Evolutionary conservation across 176 grass and related monocot genomes (phyloP), one percentile per base, ranked within the genome.

Genomic region (Ensete ventricosum): DNA sequence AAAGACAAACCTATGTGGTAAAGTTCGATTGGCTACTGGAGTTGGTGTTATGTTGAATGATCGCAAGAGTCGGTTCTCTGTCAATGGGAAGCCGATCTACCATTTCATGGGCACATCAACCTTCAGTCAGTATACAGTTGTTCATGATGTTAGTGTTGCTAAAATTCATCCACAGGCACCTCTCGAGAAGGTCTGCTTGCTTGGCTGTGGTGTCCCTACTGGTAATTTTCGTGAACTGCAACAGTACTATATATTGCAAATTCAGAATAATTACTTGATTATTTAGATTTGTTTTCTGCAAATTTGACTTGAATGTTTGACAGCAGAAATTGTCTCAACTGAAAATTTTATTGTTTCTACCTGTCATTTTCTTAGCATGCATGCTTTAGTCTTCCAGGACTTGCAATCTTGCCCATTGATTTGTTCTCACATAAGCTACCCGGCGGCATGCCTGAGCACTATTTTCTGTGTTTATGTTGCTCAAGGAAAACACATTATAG

Each of bases 71-170:
- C 80, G 90, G 69, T 99, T 99, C 86, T 89, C 90, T 12, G 29
- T 99, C 55, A 89, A 94, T 72, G 90, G 95, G 6, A 99, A 89
- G 16, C 82, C 84, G 29, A 94, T 99, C 51, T 94, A 94, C 76
- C 95, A 99, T 87, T 99, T 99, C 78, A 99, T 99, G 95, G 95
- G 95, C 2, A 99, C 95, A 72, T 99, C 95, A 23, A 99, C 95
- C 11, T 99, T 99, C 78, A 99, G 95, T 70, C 95, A 99, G 72
- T 99, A 99, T 74, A 99, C 95, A 8, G 95, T 99, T 62, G 90
- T 99, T 51, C 95, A 99, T 76, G 90, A 99, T 55, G 95, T 99
- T 58, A 99, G 95, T 73, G 95, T 99, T 72, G 95, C 95, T 29
- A 99, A 99, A 82, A 84, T 99, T 77, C 83, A 79, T 84, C 90